Conservation (phyloP, 352 stramenopile species). For the Albugo laibachii region DNA sequence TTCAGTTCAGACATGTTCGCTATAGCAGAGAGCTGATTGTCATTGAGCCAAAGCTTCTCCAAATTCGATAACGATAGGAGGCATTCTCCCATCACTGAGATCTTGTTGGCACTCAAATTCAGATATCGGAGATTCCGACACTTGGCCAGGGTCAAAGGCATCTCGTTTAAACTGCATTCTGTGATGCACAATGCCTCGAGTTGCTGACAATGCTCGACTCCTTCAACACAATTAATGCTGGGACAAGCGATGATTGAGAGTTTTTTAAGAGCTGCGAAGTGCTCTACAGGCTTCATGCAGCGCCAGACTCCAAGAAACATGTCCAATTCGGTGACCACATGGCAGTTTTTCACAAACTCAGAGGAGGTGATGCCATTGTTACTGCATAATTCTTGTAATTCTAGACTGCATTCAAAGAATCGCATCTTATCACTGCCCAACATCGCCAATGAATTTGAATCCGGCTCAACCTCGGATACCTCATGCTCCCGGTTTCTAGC, state of each 20-base stretch:
- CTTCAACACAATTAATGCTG: constrained; percentile 33
- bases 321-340: constrained; percentile 22
- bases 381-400: constrained; percentile 39
- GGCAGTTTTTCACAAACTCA: constrained; percentile 29
- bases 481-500: too few relatives aligned
- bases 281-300: constrained; percentile 39
- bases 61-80: constrained; percentile 33
- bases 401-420: constrained; percentile 20
- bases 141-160: constrained; percentile 19
- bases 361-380: constrained; percentile 34
- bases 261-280: constrained; percentile 39
- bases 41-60: constrained; percentile 63
- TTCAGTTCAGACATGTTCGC: constrained; percentile 26
- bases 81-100: constrained; percentile 22
- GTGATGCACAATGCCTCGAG: constrained; percentile 44
- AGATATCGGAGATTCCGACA: constrained; percentile 33
- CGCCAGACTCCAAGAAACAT: constrained; percentile 67
- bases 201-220: constrained; percentile 21
- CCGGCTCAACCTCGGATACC: too few relatives aligned
- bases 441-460: neutral
- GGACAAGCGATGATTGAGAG: constrained; percentile 61
- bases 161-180: constrained; percentile 27
- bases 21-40: constrained; percentile 47
- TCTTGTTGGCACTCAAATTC: constrained; percentile 54
- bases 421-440: constrained; percentile 1